phyloP scores from a whole-genome alignment of 108 stramenopile species.

The Pseudonitzschia delicatissima region DNA sequence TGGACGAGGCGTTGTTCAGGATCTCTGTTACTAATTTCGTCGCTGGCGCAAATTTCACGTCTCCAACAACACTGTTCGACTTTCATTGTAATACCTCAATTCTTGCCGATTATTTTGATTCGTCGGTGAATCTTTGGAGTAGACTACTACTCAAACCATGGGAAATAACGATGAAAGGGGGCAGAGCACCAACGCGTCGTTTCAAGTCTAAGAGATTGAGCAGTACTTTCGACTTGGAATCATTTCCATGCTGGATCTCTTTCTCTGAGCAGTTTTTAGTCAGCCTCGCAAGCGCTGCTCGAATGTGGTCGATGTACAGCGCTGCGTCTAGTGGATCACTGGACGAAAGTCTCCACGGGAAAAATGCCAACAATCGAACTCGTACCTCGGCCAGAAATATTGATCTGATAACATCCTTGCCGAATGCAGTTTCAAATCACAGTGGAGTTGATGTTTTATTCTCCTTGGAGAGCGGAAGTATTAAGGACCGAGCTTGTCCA shows the following conservation, averaged over 20 bases:
- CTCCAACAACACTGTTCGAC: constrained; percentile 33
- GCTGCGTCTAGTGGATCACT: constrained; percentile 15
- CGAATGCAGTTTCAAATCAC: constrained; percentile 80
- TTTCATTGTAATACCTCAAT: constrained; percentile 42
- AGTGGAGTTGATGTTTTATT: constrained; percentile 58
- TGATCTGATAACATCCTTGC: constrained; percentile 67
- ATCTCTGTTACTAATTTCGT: constrained; percentile 60
- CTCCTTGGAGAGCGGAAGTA: constrained; percentile 32
- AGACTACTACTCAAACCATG: constrained; percentile 62
- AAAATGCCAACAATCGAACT: constrained; percentile 14
- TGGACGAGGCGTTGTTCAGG: constrained; percentile 82
- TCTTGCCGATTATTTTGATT: constrained; percentile 81
- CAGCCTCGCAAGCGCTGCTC: constrained; percentile 64
- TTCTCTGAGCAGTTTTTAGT: constrained; percentile 85
- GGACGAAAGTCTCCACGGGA: constrained; percentile 1
- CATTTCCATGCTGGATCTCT: constrained; percentile 66
- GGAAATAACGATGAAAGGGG: constrained; percentile 66
- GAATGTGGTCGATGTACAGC: constrained; percentile 78
- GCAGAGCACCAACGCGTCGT: constrained; percentile 46
- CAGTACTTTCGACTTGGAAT: constrained; percentile 74
- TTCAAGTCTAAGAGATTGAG: constrained; percentile 48
- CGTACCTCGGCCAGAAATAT: constrained; percentile 66
- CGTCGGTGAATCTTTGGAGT: constrained; percentile 57
- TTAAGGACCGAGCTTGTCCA: constrained; percentile 28
- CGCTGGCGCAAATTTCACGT: constrained; percentile 21